Base-by-base conservation (phyloP, 345 rosid genomes). In the Passiflora organensis region DNA sequence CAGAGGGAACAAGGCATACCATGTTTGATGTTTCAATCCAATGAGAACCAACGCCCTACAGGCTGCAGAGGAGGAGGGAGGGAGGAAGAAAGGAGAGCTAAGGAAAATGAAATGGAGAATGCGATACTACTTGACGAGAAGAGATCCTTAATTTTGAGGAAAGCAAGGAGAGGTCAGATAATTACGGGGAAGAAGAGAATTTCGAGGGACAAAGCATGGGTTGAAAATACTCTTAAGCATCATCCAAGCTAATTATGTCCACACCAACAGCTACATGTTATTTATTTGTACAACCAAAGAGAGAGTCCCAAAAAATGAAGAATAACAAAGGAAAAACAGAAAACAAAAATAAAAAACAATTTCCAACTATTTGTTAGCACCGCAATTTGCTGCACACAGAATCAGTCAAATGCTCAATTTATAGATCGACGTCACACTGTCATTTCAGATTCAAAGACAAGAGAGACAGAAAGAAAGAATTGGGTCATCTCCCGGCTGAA, bases 91-190 rank as follows among this genome's bases (percentile, higher is more conserved):
- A 21, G 48, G 65, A 60, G 64, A 56, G n/a, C n/a, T n/a, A 63
- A 55, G 60, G 67, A 43, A 70, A 71, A 69, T 38, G 63, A 49
- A 64, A 58, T 25, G 48, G 65, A 60, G 64, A 56, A 36, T 56
- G 46, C 5, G 34, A 28, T 28, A 28, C 5, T 28, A 28, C 34
- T 28, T 28, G 34, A 28, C 3, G 34, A 28, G 48, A 41, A 68
- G 62, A 76, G 85, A 80, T 84, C 90, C 81, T 79, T 54, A 62
- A 66, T 75, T 62, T 60, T 51, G 60, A 66, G 87, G 75, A 60
- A 57, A 68, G 63, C 51, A 47, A 55, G 15, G 62, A 62, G 32
- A 59, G 47, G 6, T 11, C 60, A 68, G 75, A 58, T 53, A 51
- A 62, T 67, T 66, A 53, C 51, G 73, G 69, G 61, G 72, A 70